Base-by-base conservation (phyloP, 371 early-diverging fungal species). In the Apophysomyces elegans region DNA sequence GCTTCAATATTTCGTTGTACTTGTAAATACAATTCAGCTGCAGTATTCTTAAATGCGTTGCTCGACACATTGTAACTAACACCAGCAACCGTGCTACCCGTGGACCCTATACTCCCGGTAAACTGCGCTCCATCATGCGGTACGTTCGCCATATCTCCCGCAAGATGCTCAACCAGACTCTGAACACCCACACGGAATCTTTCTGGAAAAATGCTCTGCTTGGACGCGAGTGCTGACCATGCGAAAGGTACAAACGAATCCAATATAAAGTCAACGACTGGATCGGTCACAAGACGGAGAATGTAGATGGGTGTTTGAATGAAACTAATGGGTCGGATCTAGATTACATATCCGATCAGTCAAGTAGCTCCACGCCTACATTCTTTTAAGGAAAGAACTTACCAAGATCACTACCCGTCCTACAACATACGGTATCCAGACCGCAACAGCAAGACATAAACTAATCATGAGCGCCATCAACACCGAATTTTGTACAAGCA, bases 401-500 rank as follows among this genome's bases (percentile, higher is more conserved):
- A 83, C 76, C 67, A 81, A 64, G 11, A 89, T 71, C 7, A 80
- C 73, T 1, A 85, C 61, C 36, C 86, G 83, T 35, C 95, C 95
- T 37, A 90, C 68, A 16, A 90, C 72, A 59, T 86, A 91, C 0
- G 96, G 96, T 0, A 91, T 60, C 91, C 92, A 92, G 2, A 90
- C 81, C 5, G 91, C 87, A 11, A 84, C 75, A 32, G 84, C 89
- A 57, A 96, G 72, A 61, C 89, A 87, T 32, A 89, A 72, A 8
- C 86, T 72, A 56, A 96, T 88, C 68, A 96, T 73, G 4, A 93
- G 66, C 2, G 90, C 72, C 70, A 94, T 93, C 39, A 95, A 77
- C 1, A 90, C 79, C 32, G 90, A 90, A 71, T 95, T 94, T 70
- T 95, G 94, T 11, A 89, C 56, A 0, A 95, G 73, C 58, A 88